Evolutionary conservation across 1,284 basidiomycete species (phyloP).

Genomic region (Irpex sp.): DNA sequence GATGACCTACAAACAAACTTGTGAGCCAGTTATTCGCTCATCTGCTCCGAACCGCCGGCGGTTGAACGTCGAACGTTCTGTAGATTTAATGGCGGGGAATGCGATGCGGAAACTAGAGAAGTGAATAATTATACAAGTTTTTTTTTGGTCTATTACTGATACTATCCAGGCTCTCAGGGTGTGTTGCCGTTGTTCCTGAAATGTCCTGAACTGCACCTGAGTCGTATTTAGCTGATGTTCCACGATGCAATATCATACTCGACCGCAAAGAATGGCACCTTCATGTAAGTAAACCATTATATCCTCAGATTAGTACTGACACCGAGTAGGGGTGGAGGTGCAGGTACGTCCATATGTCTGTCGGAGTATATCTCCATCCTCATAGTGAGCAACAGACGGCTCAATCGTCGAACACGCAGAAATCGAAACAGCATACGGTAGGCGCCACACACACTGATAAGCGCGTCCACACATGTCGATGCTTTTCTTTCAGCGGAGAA

Average conservation of each 20-base stretch:
- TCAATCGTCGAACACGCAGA: conserved; percentile 32
- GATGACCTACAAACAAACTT: conserved; percentile 21
- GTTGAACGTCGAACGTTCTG: too few species aligned
- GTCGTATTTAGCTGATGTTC: conserved; percentile 22
- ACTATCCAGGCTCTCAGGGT: conserved; percentile 27
- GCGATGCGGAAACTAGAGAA: conserved; percentile 21
- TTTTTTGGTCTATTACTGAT: neutral
- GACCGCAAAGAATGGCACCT: neutral
- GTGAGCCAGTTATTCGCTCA: conserved; percentile 5
- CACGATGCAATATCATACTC: conserved; percentile 38
- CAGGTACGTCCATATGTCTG: conserved; percentile 9
- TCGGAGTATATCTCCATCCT: conserved; percentile 2
- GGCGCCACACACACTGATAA: neutral
- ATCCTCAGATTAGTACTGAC: neutral
- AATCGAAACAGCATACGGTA: conserved; percentile 30
- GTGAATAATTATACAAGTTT: conserved; percentile 4
- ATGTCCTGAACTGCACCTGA: too few species aligned
- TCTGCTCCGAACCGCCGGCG: neutral
- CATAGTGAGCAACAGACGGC: conserved; percentile 17
- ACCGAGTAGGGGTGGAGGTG: conserved; percentile 20
- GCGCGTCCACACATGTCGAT: neutral
- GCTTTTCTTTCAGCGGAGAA: neutral
- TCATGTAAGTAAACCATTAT: neutral
- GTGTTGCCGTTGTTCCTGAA: neutral
- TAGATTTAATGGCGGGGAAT: conserved; percentile 21